These are phyloP conservation scores for Metarhizium anisopliae DNA, from an alignment of 2,329 filamentous ascomycete species.

Conservation along the genomic window DNA sequence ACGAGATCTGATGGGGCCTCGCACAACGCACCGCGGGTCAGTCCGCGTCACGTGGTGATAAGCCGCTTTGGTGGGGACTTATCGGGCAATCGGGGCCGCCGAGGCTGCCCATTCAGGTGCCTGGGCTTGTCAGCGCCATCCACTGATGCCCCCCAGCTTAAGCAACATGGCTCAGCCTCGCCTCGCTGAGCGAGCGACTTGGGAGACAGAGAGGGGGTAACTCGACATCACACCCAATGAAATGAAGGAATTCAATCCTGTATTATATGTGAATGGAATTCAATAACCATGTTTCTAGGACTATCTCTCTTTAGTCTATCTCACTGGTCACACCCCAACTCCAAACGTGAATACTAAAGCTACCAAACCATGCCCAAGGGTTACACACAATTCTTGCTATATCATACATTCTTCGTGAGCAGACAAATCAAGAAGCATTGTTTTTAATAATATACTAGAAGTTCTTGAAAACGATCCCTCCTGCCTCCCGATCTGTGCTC, in stretches of 20 bases:
- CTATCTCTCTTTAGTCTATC: background rate
- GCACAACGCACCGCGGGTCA: constrained; percentile 18
- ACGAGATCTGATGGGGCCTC: constrained; percentile 21
- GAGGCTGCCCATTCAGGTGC: constrained; percentile 5
- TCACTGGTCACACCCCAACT: background rate
- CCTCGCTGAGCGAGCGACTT: background rate
- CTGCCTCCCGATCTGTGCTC: background rate
- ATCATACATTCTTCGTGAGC: background rate
- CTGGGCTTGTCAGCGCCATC: too few species aligned
- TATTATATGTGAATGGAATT: background rate
- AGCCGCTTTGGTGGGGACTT: constrained; percentile 2
- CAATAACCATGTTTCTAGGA: background rate
- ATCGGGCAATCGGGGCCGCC: background rate
- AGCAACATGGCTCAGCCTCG: background rate
- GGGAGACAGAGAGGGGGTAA: too few species aligned
- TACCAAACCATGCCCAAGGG: background rate
- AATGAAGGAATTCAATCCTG: too few species aligned
- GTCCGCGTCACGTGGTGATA: constrained; percentile 28
- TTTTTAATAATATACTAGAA: background rate
- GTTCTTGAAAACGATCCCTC: background rate
- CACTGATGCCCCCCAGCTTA: too few species aligned
- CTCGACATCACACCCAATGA: too few species aligned
- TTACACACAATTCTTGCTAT: background rate
- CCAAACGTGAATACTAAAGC: background rate
- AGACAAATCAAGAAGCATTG: background rate